Conservation (phyloP, 2,329 filamentous ascomycete species). For the Remersonia thermophila region DNA sequence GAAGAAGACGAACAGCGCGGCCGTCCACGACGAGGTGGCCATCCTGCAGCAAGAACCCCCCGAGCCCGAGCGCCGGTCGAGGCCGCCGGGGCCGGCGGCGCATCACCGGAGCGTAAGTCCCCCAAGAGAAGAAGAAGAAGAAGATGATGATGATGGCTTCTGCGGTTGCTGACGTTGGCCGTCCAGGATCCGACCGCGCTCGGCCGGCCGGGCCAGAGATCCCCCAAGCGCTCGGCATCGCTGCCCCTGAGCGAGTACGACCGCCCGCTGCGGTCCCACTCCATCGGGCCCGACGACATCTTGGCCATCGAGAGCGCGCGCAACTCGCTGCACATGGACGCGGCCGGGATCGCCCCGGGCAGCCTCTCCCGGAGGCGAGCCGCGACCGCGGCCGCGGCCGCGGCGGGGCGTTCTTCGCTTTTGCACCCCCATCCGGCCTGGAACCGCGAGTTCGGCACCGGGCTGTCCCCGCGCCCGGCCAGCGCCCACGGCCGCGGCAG, state of each 20-base stretch:
- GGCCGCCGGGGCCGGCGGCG: constrained; percentile 17
- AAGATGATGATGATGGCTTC: too few species aligned
- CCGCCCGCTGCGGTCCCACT: constrained; percentile 48
- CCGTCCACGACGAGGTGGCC: constrained; percentile 18
- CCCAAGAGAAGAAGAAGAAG: too few species aligned
- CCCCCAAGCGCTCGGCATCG: constrained; percentile 44
- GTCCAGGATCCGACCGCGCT: constrained; percentile 29
- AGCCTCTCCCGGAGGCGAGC: background rate
- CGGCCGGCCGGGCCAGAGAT: constrained; percentile 24
- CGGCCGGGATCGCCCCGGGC: constrained; percentile 16
- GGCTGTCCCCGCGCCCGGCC: constrained; percentile 49
- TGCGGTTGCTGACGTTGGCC: too few species aligned
- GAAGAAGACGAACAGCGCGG: constrained; percentile 30
- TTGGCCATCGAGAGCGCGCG: constrained; percentile 40
- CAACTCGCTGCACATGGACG: constrained; percentile 39
- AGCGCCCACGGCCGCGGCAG: constrained; percentile 41
- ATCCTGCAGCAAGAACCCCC: constrained; percentile 10
- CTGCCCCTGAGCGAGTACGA: constrained; percentile 49
- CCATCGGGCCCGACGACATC: constrained; percentile 43
- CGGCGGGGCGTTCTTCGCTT: constrained; percentile 24
- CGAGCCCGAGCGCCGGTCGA: too few species aligned
- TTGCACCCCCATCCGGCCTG: constrained; percentile 20
- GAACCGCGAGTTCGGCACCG: constrained; percentile 32
- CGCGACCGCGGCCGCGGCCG: too few species aligned
- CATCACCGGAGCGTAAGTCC: constrained; percentile 40